Evolutionary conservation across 108 stramenopile genomes (phyloP), one percentile per base, ranked within the genome.

Genomic region (Skeletonema tropicum): DNA sequence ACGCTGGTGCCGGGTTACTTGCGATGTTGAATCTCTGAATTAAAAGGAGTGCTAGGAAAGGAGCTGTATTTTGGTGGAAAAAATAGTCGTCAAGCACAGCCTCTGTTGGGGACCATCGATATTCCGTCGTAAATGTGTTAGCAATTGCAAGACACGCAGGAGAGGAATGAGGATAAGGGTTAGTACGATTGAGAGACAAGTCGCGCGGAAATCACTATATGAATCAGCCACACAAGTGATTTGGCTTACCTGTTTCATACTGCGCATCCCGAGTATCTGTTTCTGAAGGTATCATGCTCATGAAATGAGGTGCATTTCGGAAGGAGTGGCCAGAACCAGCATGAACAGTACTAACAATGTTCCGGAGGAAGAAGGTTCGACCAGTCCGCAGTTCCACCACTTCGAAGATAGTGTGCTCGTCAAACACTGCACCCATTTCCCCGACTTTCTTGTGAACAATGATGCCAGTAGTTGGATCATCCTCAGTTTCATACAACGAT

Each of bases 61-160:
- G 85, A 9, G 87, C 89, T 25, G 79, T 79, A 48, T 90, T 90
- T 14, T 69, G 48, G 42, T 90, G 79, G 69, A 80, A 84, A 55
- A 87, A 75, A 66, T 80, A 80, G 46, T 90, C 89, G 64, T 91
- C 89, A 12, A 91, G 80, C 5, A 80, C 84, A 13, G 89, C 90
- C 23, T 89, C 89, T 0, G 12, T 41, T 41, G 13, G 39, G 39
- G 12, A 29, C 26, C 26, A 29, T 29, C 26, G 26, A 29, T 29
- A 29, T 29, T 29, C 26, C 26, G 26, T 29, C 26, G 26, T 29
- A 29, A 29, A 29, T 29, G 26, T 2, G 26, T 29, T 29, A 29
- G 26, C 26, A 29, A 29, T 29, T 35, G 9, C 35, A 35, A 35
- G 35, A 35, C 35, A 35, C 35, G 35, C 35, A 35, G 35, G 35